phyloP scores from a whole-genome alignment of 2,329 filamentous ascomycete genomes.

The Talaromyces sp. region DNA sequence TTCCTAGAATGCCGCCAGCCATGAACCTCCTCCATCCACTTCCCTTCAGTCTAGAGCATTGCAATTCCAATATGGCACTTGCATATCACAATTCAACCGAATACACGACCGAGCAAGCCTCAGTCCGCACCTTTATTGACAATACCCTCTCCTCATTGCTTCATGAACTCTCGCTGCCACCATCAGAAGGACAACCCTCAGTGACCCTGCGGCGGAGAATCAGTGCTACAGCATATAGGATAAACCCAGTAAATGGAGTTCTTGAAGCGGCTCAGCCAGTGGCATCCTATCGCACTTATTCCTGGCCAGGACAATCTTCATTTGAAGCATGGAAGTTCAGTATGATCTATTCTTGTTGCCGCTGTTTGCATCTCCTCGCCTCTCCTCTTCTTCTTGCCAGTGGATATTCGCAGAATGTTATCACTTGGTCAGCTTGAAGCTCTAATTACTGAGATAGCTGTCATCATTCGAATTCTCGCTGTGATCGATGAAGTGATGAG shows the following conservation, averaged over 20 bases:
- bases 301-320: slow-evolving; percentile 58
- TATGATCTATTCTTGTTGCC: slow-evolving; percentile 17
- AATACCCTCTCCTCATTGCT: slow-evolving; percentile 28
- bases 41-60: neutral
- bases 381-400: too few relatives aligned
- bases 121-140: slow-evolving; percentile 36
- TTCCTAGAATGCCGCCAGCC: too few relatives aligned
- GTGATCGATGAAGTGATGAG: slow-evolving; percentile 57
- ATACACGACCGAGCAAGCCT: neutral
- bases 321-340: slow-evolving; percentile 60
- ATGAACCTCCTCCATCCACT: too few relatives aligned
- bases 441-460: slow-evolving; percentile 41
- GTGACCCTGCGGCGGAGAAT: slow-evolving; percentile 35
- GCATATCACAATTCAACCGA: neutral
- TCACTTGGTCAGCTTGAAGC: neutral
- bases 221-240: slow-evolving; percentile 21
- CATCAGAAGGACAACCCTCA: slow-evolving; percentile 30
- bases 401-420: neutral
- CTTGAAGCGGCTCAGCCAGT: slow-evolving; percentile 26
- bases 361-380: slow-evolving; percentile 10
- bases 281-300: slow-evolving; percentile 39
- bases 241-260: slow-evolving; percentile 34
- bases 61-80: neutral
- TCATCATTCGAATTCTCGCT: slow-evolving; percentile 58
- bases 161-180: slow-evolving; percentile 26